phyloP scores from a whole-genome alignment of 2,329 filamentous ascomycete genomes.

The Myriosclerotinia curreyana region DNA sequence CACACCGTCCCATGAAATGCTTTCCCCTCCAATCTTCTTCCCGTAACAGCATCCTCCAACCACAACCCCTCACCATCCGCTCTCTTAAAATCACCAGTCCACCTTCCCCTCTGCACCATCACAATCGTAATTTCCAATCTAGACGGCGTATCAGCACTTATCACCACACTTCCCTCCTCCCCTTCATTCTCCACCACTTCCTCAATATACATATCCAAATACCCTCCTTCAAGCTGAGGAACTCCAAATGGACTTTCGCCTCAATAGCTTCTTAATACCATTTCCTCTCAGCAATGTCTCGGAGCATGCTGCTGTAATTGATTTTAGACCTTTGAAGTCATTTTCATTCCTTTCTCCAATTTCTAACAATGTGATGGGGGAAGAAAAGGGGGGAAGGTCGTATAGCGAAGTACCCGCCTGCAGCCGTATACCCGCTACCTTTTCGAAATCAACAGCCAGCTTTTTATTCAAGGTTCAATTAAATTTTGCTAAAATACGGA shows the following conservation, averaged over 20 bases:
- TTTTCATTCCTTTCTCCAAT: too few species aligned
- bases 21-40: background rate
- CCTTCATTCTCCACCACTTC: background rate
- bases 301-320: background rate
- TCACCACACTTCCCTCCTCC: background rate
- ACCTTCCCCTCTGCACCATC: slow-evolving; percentile 14
- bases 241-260: slow-evolving; percentile 2
- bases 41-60: slow-evolving; percentile 7
- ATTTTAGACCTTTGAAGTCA: background rate
- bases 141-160: background rate
- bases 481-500: too few species aligned
- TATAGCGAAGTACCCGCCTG: too few species aligned
- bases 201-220: too few species aligned
- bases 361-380: too few species aligned
- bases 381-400: too few species aligned
- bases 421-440: too few species aligned
- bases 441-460: too few species aligned
- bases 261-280: slow-evolving; percentile 3
- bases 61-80: background rate
- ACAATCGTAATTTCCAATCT: slow-evolving; percentile 3
- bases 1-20: too few species aligned
- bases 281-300: background rate
- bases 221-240: background rate
- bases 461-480: too few species aligned
- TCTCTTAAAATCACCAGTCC: background rate